Percentiles rank a stretch among this genome's conserved stretches.
phyloP scores from a whole-genome alignment of 2,329 filamentous ascomycete genomes.

The Pyrenophora graminea region DNA sequence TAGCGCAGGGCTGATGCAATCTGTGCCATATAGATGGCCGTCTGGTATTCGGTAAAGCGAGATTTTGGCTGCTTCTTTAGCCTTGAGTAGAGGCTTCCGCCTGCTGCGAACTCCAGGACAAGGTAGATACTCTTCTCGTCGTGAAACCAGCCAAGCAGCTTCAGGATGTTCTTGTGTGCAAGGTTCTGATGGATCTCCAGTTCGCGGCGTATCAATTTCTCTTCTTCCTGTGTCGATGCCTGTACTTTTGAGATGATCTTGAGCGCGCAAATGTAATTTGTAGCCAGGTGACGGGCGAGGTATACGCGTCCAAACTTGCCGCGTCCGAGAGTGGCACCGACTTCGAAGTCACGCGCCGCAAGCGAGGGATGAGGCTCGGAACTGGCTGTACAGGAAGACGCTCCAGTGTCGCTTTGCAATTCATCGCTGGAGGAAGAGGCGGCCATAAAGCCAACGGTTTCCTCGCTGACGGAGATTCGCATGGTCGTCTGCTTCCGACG shows the following conservation, averaged over 20 bases:
- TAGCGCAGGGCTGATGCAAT: slow-evolving; percentile 83
- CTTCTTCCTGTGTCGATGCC: slow-evolving; percentile 71
- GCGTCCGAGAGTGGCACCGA: slow-evolving; percentile 77
- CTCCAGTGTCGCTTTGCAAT: neutral
- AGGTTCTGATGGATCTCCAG: slow-evolving; percentile 86
- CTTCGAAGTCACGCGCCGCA: slow-evolving; percentile 76
- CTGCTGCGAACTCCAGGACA: slow-evolving; percentile 79
- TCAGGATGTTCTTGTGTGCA: slow-evolving; percentile 78
- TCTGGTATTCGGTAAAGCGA: slow-evolving; percentile 77
- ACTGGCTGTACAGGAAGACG: neutral
- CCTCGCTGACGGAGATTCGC: slow-evolving; percentile 4
- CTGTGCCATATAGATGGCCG: slow-evolving; percentile 80
- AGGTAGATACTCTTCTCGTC: slow-evolving; percentile 81
- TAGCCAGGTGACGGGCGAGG: slow-evolving; percentile 73
- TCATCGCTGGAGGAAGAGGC: neutral
- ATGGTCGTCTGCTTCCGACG: slow-evolving; percentile 2
- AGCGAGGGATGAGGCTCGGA: slow-evolving; percentile 1
- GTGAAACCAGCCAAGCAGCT: slow-evolving; percentile 81
- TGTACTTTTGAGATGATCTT: slow-evolving; percentile 83
- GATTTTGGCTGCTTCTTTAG: slow-evolving; percentile 74
- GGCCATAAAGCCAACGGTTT: neutral
- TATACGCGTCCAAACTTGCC: slow-evolving; percentile 84
- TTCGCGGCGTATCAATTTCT: slow-evolving; percentile 80
- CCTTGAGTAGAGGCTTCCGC: slow-evolving; percentile 81
- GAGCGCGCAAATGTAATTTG: slow-evolving; percentile 77